phyloP scores from a whole-genome alignment of 495 filamentous ascomycete genomes.

The Trichoderma gamsii region DNA sequence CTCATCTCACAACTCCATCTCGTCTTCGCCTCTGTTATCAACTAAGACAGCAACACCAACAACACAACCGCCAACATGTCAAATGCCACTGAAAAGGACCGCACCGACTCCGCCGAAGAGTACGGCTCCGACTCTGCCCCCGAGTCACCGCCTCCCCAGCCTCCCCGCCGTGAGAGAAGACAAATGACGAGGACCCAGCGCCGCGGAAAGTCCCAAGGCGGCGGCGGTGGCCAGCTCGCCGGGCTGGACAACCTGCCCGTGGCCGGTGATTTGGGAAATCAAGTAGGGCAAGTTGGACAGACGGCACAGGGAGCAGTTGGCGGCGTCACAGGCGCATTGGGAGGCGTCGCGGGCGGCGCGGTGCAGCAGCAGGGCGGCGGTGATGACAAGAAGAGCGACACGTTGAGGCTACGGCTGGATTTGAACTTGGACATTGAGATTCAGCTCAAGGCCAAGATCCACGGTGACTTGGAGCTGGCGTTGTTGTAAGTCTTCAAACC shows the following conservation, averaged over 20 bases:
- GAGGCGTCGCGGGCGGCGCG: constrained; percentile 50
- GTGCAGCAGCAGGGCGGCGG: constrained; percentile 31
- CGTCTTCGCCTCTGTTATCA: neutral
- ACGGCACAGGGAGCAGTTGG: constrained; percentile 58
- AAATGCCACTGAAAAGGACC: constrained; percentile 26
- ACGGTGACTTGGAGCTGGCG: constrained; percentile 79
- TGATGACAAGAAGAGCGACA: constrained; percentile 51
- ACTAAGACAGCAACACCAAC: neutral
- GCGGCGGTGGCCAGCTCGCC: constrained; percentile 33
- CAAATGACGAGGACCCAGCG: constrained; percentile 28
- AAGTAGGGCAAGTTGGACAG: constrained; percentile 46
- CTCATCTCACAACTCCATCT: neutral
- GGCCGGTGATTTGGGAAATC: constrained; percentile 41
- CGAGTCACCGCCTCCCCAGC: constrained; percentile 23
- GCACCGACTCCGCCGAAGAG: constrained; percentile 30
- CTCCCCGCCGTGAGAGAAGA: constrained; percentile 20
- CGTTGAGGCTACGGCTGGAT: constrained; percentile 70
- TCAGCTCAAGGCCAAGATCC: constrained; percentile 87
- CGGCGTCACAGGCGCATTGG: constrained; percentile 50
- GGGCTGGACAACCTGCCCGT: constrained; percentile 53
- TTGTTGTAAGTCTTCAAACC: constrained; percentile 58
- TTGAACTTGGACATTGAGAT: constrained; percentile 87
- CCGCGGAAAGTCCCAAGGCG: constrained; percentile 30
- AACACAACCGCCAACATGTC: constrained; percentile 28
- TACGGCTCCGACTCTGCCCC: constrained; percentile 40